Evolutionary conservation across 1,139 yeast genomes (phyloP).

Genomic region (Taphrina wiesneri): DNA sequence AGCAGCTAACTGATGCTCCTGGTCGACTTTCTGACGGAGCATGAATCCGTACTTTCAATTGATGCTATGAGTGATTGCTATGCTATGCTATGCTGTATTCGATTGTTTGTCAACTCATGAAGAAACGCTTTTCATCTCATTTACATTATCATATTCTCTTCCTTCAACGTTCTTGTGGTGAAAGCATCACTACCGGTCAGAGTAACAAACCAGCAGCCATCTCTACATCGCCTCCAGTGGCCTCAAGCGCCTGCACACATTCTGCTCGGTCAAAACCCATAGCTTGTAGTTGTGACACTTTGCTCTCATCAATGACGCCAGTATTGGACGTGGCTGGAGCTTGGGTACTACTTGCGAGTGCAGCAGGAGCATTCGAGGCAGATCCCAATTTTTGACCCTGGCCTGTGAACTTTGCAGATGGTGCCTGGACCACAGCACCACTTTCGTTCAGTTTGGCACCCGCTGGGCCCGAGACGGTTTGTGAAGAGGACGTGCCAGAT

Average conservation of each 20-base stretch:
- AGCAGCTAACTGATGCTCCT: too few relatives aligned
- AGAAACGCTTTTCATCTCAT: neutral
- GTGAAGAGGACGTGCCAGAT: neutral
- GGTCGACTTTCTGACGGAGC: too few relatives aligned
- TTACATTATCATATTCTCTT: neutral
- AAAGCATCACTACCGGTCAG: neutral
- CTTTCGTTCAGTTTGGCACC: slow-evolving; percentile 43
- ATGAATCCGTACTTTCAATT: too few relatives aligned
- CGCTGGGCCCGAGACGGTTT: slow-evolving; percentile 25
- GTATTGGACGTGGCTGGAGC: slow-evolving; percentile 32
- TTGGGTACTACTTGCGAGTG: slow-evolving; percentile 30
- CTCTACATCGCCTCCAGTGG: slow-evolving; percentile 75
- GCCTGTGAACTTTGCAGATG: slow-evolving; percentile 16
- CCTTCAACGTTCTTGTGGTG: neutral
- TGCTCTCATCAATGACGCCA: slow-evolving; percentile 50
- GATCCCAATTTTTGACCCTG: slow-evolving; percentile 35
- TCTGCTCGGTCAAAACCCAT: slow-evolving; percentile 71
- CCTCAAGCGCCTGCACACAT: slow-evolving; percentile 64
- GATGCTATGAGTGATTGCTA: too few relatives aligned
- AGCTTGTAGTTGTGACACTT: slow-evolving; percentile 58
- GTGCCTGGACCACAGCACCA: slow-evolving; percentile 35
- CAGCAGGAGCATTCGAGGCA: slow-evolving; percentile 8
- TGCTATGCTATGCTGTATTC: neutral
- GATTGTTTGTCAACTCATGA: neutral
- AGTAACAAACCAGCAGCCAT: slow-evolving; percentile 79